Percentiles rank a stretch among this genome's conserved stretches.
These are phyloP conservation scores for Orbilia blumenaviensis DNA, from an alignment of 2,329 filamentous ascomycete species.

Conservation along the genomic window DNA sequence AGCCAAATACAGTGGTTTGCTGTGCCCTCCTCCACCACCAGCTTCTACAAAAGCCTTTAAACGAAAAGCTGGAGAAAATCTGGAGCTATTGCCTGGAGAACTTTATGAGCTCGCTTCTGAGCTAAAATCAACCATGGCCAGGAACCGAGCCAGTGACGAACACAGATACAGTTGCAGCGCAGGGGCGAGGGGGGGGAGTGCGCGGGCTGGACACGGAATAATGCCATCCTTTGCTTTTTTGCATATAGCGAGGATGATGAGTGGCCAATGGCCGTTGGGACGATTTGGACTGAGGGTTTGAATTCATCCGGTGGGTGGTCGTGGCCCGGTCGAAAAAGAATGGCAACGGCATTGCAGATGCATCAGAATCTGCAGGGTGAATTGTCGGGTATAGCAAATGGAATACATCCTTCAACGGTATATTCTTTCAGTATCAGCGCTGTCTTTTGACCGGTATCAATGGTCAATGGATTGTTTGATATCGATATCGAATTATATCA, in stretches of 20 bases:
- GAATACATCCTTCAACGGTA: not conserved
- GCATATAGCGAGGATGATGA: not conserved
- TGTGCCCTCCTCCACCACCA: no score
- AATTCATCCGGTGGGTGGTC: constrained; percentile 51
- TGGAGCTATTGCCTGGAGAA: constrained; percentile 30
- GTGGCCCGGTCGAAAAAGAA: constrained; percentile 21
- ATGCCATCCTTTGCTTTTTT: constrained; percentile 44
- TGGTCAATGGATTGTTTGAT: not conserved
- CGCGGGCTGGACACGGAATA: constrained; percentile 38
- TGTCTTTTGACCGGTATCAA: constrained; percentile 2
- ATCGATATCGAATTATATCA: not conserved
- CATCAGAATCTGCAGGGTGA: constrained; percentile 40
- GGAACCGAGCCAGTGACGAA: constrained; percentile 48
- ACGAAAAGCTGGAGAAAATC: constrained; percentile 36
- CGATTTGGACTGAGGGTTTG: constrained; percentile 20
- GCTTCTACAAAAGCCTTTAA: not conserved
- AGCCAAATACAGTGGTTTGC: no score
- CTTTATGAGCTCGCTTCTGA: constrained; percentile 25
- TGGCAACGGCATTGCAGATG: constrained; percentile 22
- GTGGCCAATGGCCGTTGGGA: constrained; percentile 31
- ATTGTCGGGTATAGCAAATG: constrained; percentile 21
- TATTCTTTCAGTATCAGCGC: constrained; percentile 8
- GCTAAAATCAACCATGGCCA: constrained; percentile 6
- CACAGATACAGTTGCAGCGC: constrained; percentile 29
- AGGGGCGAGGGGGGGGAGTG: no score